Percentiles rank a stretch among this genome's conserved stretches.
Conservation (phyloP, 257 asterid species). For the Solanum sitiens region DNA sequence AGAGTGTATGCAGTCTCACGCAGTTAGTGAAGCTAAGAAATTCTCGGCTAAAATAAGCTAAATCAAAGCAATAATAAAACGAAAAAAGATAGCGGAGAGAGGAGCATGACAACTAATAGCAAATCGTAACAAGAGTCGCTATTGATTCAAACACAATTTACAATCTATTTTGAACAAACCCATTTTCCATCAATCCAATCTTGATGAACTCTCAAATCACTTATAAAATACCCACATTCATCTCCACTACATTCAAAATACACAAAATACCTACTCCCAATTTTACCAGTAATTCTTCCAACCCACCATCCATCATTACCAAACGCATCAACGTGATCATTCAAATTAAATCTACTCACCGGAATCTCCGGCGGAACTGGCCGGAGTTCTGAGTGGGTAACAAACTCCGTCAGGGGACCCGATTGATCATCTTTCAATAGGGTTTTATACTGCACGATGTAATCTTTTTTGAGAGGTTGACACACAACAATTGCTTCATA, state of each 20-base stretch:
- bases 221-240: not conserved
- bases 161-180: not conserved
- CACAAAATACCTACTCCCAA: not conserved
- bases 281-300: constrained; percentile 14
- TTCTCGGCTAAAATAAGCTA: rapidly evolving
- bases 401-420: constrained; percentile 17
- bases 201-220: not conserved
- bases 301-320: constrained; percentile 42
- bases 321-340: constrained; percentile 25
- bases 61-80: not conserved
- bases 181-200: not conserved
- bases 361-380: constrained; percentile 12
- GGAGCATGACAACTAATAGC: not conserved
- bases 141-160: not conserved
- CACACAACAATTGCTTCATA: constrained; percentile 11
- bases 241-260: not conserved
- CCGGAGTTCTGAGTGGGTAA: constrained; percentile 7
- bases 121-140: not conserved
- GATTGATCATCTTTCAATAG: constrained; percentile 8
- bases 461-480: not conserved
- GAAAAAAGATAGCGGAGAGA: not conserved
- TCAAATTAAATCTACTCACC: not conserved
- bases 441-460: not conserved
- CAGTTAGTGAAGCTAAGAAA: rapidly evolving
- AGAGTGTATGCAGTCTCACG: rapidly evolving